Conservation (phyloP, 305 asterid genomes). For the Fraxinus nigra region DNA sequence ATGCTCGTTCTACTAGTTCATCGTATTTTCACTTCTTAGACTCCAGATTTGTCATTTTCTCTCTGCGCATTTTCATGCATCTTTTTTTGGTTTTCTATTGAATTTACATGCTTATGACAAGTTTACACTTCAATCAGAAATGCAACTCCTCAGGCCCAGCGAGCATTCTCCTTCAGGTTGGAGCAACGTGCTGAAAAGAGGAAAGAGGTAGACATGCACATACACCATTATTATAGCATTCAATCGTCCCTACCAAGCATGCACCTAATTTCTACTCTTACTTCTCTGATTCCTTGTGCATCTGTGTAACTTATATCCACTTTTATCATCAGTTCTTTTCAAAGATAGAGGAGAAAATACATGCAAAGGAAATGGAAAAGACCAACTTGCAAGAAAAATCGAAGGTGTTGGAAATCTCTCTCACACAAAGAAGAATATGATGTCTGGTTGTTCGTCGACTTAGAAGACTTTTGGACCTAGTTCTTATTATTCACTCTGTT, state of each 20-base stretch:
- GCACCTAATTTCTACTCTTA: not conserved
- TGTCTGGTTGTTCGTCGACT: not conserved
- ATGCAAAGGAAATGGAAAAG: slow-evolving; percentile 76
- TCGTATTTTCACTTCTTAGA: slow-evolving; percentile 39
- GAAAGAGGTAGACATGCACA: slow-evolving; percentile 56
- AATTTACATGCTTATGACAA: not conserved
- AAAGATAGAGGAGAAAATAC: slow-evolving; percentile 80
- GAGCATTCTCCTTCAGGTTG: slow-evolving; percentile 70
- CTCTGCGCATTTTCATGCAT: not conserved
- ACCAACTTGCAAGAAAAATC: slow-evolving; percentile 72
- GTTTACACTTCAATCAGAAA: slow-evolving; percentile 35
- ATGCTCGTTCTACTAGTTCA: slow-evolving; percentile 65
- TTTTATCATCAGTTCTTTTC: slow-evolving; percentile 62
- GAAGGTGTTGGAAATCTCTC: slow-evolving; percentile 46
- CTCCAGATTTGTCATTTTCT: not conserved
- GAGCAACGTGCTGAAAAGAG: slow-evolving; percentile 88
- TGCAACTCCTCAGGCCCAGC: slow-evolving; percentile 50
- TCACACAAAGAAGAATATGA: not conserved
- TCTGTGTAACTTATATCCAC: not conserved
- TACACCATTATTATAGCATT: not conserved
- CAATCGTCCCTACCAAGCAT: not conserved
- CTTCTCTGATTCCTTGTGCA: not conserved
- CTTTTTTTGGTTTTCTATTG: not conserved
- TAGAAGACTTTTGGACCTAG: not conserved
- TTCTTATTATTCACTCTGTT: not conserved